Evolutionary conservation across 257 asterid genomes (phyloP).

Genomic region (Primulina tabacum): DNA sequence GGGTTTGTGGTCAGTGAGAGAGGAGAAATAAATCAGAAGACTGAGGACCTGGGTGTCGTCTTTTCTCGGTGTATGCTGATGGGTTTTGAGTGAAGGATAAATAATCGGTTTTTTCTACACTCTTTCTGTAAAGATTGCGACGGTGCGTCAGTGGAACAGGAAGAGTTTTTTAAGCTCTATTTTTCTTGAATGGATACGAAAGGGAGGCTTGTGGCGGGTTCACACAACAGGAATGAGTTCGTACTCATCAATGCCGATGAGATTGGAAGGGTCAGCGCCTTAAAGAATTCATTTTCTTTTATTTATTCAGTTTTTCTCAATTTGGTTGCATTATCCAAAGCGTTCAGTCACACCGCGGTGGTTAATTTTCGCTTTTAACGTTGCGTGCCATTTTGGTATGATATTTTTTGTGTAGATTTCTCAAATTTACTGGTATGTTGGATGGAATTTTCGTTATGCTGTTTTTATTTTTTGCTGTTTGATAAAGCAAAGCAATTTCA

Average conservation of each 20-base stretch:
- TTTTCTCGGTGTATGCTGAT: not conserved
- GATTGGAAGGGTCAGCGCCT: constrained; percentile 72
- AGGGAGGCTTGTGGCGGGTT: constrained; percentile 96
- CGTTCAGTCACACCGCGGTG: not conserved
- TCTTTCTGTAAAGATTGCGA: not conserved
- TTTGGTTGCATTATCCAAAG: not conserved
- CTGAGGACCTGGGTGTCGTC: constrained; percentile 7
- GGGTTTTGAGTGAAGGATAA: not conserved
- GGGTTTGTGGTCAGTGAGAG: constrained; percentile 39
- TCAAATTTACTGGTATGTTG: constrained; percentile 21
- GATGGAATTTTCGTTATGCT: not conserved
- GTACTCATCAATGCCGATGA: constrained; percentile 97
- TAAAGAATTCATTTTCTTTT: not conserved
- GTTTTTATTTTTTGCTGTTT: not conserved
- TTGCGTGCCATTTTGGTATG: constrained; percentile 12
- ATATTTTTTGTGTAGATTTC: constrained; percentile 17
- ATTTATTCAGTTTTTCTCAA: not conserved
- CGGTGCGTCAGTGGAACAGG: constrained; percentile 12
- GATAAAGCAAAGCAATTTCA: constrained; percentile 5
- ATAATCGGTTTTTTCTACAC: not conserved
- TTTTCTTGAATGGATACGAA: constrained; percentile 64
- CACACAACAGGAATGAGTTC: constrained; percentile 93
- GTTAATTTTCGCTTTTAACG: constrained; percentile 11
- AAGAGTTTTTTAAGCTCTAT: constrained; percentile 13
- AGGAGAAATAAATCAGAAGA: constrained; percentile 16